These are phyloP conservation scores for Leishmania mexicana DNA, from an alignment of 208 protist species.

Conservation along the genomic window DNA sequence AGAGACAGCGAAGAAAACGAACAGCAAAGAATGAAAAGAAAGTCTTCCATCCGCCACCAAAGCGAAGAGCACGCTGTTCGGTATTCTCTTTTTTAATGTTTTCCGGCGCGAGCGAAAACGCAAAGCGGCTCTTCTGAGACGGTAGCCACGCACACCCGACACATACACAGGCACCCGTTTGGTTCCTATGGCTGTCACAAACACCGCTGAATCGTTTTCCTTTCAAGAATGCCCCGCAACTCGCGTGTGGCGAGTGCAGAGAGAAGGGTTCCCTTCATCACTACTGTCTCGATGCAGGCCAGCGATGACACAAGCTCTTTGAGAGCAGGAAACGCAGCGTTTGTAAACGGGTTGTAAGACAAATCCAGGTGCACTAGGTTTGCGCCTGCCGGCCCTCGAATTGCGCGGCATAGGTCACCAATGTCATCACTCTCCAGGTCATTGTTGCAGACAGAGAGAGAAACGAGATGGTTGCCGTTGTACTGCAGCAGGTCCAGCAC, in stretches of 20 bases:
- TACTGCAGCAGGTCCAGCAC: conserved; percentile 38
- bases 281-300: conserved; percentile 18
- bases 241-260: background rate
- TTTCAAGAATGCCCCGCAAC: background rate
- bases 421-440: conserved; percentile 58
- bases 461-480: conserved; percentile 34
- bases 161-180: background rate
- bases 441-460: conserved; percentile 52
- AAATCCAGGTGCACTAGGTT: conserved; percentile 40
- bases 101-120: background rate
- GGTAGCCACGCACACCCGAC: background rate
- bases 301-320: conserved; percentile 23
- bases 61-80: background rate
- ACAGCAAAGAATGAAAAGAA: background rate
- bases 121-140: background rate
- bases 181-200: background rate
- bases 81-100: background rate
- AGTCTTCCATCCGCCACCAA: background rate
- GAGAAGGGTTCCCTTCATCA: conserved; percentile 32
- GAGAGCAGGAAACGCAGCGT: conserved; percentile 18
- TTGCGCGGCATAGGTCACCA: conserved; percentile 23
- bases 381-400: conserved; percentile 26
- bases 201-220: background rate
- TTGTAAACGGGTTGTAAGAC: conserved; percentile 52
- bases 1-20: background rate